Evolutionary conservation across 1,139 yeast genomes (phyloP).

Genomic region (Scheffersomyces quercinus): DNA sequence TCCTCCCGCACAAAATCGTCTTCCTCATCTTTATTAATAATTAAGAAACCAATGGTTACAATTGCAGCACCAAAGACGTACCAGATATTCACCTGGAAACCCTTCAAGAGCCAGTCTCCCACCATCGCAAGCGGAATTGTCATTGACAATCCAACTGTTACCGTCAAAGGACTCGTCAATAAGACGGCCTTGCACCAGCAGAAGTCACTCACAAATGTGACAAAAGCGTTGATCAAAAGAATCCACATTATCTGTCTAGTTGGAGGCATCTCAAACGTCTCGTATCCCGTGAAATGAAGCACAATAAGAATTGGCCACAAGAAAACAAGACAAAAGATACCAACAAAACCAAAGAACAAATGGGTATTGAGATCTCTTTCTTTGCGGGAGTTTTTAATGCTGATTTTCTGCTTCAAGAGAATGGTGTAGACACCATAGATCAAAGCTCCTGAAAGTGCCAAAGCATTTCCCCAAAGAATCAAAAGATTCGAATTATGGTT

Average conservation of each 20-base stretch:
- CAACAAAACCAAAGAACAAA: constrained; percentile 92
- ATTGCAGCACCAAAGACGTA: constrained; percentile 79
- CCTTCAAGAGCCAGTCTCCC: constrained; percentile 79
- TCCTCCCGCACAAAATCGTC: constrained; percentile 44
- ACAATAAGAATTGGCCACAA: constrained; percentile 81
- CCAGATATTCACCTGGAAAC: constrained; percentile 55
- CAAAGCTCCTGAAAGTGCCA: constrained; percentile 82
- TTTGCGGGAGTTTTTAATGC: constrained; percentile 43
- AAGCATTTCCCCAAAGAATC: constrained; percentile 69
- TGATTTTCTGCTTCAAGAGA: constrained; percentile 67
- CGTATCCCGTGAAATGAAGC: constrained; percentile 63
- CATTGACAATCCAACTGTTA: constrained; percentile 89
- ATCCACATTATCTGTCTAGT: constrained; percentile 52
- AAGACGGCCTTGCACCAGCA: constrained; percentile 97
- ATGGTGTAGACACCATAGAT: constrained; percentile 93
- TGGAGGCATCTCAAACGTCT: constrained; percentile 70
- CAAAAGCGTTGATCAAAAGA: constrained; percentile 63
- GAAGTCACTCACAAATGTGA: constrained; percentile 84
- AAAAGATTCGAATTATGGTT: constrained; percentile 29
- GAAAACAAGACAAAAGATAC: constrained; percentile 71
- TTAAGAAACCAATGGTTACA: constrained; percentile 80
- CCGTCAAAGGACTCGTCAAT: constrained; percentile 89
- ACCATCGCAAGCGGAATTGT: constrained; percentile 94
- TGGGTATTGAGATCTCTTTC: constrained; percentile 81
- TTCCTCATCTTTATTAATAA: constrained; percentile 77